Percentiles rank a stretch among this genome's conserved stretches.
Evolutionary conservation across 2,329 filamentous ascomycete genomes (phyloP).

Genomic region (Myriosclerotinia duriaeana): DNA sequence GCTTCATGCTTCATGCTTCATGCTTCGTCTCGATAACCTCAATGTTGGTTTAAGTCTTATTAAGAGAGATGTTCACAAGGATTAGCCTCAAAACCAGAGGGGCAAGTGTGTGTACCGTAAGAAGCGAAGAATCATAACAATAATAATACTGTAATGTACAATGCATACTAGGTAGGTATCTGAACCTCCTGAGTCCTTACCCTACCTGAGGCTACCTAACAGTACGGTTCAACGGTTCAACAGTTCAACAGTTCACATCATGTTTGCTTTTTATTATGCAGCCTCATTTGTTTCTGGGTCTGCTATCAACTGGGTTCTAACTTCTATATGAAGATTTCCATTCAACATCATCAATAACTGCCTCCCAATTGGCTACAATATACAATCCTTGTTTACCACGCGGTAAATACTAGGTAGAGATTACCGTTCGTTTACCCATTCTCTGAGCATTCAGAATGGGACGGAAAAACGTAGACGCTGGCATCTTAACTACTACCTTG

Average conservation of each 20-base stretch:
- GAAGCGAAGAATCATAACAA: too few relatives aligned
- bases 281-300: slow-evolving; percentile 9
- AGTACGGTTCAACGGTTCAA: too few relatives aligned
- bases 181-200: too few relatives aligned
- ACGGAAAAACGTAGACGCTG: slow-evolving; percentile 9
- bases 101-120: too few relatives aligned
- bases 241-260: neutral
- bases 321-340: slow-evolving; percentile 3
- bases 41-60: neutral
- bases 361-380: neutral
- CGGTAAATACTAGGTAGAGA: slow-evolving; percentile 16
- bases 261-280: neutral
- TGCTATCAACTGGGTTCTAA: neutral
- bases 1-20: neutral
- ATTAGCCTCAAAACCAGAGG: neutral
- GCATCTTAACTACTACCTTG: neutral
- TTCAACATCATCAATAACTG: neutral
- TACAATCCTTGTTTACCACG: slow-evolving; percentile 21
- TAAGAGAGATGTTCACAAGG: neutral
- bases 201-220: too few relatives aligned
- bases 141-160: too few relatives aligned
- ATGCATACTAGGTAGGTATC: too few relatives aligned
- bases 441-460: neutral
- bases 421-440: slow-evolving; percentile 17
- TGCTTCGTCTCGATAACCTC: neutral